Percentiles rank a stretch among this genome's conserved stretches.
phyloP scores from a whole-genome alignment of 306 rosid genomes.

The Arachis hypogaea region DNA sequence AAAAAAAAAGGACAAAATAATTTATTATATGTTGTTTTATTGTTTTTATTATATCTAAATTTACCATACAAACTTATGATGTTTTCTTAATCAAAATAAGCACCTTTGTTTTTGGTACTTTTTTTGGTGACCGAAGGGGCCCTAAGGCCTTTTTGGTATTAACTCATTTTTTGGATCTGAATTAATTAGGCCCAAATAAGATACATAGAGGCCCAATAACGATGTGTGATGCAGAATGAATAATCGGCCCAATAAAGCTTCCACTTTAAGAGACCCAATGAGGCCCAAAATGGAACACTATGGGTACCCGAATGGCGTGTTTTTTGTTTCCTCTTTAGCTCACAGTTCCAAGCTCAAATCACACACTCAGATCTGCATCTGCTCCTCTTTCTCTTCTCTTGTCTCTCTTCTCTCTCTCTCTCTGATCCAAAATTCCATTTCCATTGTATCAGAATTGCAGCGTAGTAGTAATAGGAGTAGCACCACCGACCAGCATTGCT shows the following conservation, averaged over 20 bases:
- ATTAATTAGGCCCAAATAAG: too few relatives aligned
- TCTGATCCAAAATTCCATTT: not conserved
- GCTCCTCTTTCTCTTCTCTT: not conserved
- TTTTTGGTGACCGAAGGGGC: too few relatives aligned
- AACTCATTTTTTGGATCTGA: too few relatives aligned
- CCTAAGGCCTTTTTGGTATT: too few relatives aligned
- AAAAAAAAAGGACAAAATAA: too few relatives aligned
- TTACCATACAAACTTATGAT: too few relatives aligned
- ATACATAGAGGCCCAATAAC: too few relatives aligned
- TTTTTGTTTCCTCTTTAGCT: not conserved
- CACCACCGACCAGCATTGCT: not conserved
- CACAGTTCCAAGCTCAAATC: not conserved
- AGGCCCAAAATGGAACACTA: not conserved
- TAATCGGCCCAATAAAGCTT: not conserved
- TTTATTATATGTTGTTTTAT: too few relatives aligned
- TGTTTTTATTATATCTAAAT: too few relatives aligned
- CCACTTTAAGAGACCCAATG: not conserved
- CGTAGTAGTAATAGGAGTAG: not conserved
- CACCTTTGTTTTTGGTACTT: too few relatives aligned
- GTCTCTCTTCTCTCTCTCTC: not conserved
- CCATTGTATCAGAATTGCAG: not conserved
- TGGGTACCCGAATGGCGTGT: not conserved
- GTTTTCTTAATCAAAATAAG: too few relatives aligned
- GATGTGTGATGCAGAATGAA: too few relatives aligned
- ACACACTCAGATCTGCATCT: slow-evolving; percentile 7